Base-by-base conservation (phyloP, 345 rosid genomes). In the Raphanus raphanistrum region DNA sequence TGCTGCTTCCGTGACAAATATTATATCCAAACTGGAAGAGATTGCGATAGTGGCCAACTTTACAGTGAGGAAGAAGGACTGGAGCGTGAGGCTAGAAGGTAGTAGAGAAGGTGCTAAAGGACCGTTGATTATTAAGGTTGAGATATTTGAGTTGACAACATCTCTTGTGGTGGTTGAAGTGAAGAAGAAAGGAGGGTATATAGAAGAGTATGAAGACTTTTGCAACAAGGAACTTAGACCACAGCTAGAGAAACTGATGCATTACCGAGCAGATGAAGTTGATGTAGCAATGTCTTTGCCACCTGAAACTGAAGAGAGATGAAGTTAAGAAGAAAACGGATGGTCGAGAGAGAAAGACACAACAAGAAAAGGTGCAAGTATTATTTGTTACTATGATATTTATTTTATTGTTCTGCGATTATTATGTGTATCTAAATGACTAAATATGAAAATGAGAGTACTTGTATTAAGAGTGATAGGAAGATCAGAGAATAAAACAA, bases 141-240 rank as follows among this genome's bases (percentile, higher is more conserved):
- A 89, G 84, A 85, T 89, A 11, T 89, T 87, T 58, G 93, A 87
- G 71, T 68, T 89, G 63, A 90, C 90, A 13, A 81, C 87, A 6
- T 70, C 79, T 17, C 83, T 93, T 84, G 92, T 87, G 55, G 87
- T 93, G 59, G 88, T 93, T 72, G 98, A 93, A 76, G 96, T 93
- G 28, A 91, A 86, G 96, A 93, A 90, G 88, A 91, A 93, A 84
- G 91, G 96, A 71, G 98, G 98, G n/a, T 89, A 88, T 38, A 84
- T 60, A 80, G 88, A 84, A 71, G 98, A 93, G 82, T 93, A 88
- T 27, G 98, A 90, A 32, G 97, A 93, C n/a, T 93, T 93, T 57
- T 93, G 90, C 78, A 82, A 84, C 59, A 87, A 71, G 63, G 96
- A 93, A 76, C 82, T 93, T 86, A 90, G 76, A 86, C 97, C 96